Evolutionary conservation across 192 early-diverging fungal genomes (phyloP).

Genomic region (Glomus cerebriforme): DNA sequence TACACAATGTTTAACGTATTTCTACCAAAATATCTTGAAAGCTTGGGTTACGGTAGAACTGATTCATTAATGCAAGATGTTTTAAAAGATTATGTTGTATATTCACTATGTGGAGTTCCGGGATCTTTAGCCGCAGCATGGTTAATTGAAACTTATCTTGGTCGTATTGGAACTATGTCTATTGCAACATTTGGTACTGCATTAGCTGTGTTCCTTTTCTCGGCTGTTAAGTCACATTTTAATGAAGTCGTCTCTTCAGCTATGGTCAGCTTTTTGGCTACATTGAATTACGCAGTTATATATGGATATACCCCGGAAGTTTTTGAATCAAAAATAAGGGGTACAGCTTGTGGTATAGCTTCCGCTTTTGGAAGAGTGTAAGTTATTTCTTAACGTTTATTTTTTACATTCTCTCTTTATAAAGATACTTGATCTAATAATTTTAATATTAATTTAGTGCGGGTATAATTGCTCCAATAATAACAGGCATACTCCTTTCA

Average conservation of each 20-base stretch:
- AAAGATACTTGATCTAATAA: background rate
- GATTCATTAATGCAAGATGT: conserved; percentile 49
- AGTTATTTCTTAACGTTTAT: conserved; percentile 14
- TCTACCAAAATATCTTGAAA: conserved; percentile 75
- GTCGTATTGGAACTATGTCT: conserved; percentile 80
- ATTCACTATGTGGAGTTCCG: conserved; percentile 75
- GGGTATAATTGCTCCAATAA: conserved; percentile 73
- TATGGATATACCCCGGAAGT: conserved; percentile 91
- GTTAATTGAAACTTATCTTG: conserved; percentile 73
- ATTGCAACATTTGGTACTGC: conserved; percentile 73
- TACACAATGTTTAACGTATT: conserved; percentile 92
- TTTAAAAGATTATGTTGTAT: conserved; percentile 75
- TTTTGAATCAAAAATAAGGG: conserved; percentile 73
- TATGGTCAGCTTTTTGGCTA: conserved; percentile 63
- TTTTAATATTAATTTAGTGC: conserved; percentile 37
- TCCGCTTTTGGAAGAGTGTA: conserved; percentile 72
- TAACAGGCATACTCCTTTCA: conserved; percentile 66
- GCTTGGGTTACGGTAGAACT: conserved; percentile 39
- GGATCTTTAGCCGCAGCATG: conserved; percentile 68
- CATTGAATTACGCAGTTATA: conserved; percentile 81
- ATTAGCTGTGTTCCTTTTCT: conserved; percentile 67
- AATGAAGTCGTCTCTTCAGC: conserved; percentile 65
- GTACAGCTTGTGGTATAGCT: conserved; percentile 79
- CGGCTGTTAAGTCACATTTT: conserved; percentile 52
- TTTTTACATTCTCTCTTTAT: background rate